Evolutionary conservation across 2,329 filamentous ascomycete genomes (phyloP).

Genomic region (Colletotrichum australisinense): DNA sequence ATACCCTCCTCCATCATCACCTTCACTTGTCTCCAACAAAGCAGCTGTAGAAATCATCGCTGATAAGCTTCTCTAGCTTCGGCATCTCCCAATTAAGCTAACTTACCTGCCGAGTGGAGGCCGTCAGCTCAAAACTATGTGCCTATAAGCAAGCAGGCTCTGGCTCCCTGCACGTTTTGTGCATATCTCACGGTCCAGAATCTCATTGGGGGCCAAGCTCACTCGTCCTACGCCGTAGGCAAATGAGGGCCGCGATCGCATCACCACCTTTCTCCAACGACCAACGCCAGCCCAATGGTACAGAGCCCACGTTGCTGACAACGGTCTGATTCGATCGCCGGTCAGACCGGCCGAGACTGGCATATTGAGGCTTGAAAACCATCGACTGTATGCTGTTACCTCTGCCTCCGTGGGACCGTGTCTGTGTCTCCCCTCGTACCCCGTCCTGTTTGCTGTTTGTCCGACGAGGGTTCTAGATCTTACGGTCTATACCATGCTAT

Average conservation of each 20-base stretch:
- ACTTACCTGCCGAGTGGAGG: neutral
- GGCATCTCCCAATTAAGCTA: neutral
- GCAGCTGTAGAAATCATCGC: neutral
- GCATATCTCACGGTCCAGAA: neutral
- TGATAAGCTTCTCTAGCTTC: neutral
- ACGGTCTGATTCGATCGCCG: neutral
- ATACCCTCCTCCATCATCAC: neutral
- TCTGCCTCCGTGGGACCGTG: neutral
- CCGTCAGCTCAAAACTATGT: neutral
- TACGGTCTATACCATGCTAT: neutral
- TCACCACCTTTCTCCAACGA: neutral
- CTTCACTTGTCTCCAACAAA: neutral
- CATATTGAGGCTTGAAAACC: slow-evolving; percentile 15
- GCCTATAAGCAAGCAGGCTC: slow-evolving; percentile 18
- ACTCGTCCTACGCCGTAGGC: neutral
- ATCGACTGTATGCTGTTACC: neutral
- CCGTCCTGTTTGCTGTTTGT: neutral
- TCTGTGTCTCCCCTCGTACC: too few species aligned
- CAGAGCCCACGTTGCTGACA: slow-evolving; percentile 12
- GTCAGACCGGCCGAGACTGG: slow-evolving; percentile 21
- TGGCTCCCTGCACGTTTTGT: slow-evolving; percentile 18
- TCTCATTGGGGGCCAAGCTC: neutral
- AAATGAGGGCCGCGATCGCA: slow-evolving; percentile 9
- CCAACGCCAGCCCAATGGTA: slow-evolving; percentile 8
- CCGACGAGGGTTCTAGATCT: neutral